Evolutionary conservation across 2,329 filamentous ascomycete species (phyloP).

Genomic region (Stachybotrys elegans): DNA sequence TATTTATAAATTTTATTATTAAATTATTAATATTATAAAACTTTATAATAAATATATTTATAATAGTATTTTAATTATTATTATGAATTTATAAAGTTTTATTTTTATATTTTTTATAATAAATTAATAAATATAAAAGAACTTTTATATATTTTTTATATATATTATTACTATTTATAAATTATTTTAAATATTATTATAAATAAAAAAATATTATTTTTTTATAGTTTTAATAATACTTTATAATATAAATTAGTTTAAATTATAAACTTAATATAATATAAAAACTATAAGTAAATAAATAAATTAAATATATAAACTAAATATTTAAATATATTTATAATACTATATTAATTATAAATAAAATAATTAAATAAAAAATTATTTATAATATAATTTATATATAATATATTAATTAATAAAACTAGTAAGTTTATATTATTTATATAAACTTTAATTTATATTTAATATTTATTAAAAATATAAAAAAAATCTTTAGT

Average conservation of each 20-base stretch:
- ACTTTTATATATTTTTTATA: not conserved
- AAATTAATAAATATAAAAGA: not conserved
- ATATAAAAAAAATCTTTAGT: not conserved
- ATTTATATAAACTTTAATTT: not conserved
- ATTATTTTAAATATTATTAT: too few species aligned
- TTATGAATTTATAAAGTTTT: too few species aligned
- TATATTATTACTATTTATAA: not conserved
- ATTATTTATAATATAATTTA: not conserved
- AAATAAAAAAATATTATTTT: too few species aligned
- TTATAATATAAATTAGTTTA: not conserved
- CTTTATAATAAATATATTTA: too few species aligned
- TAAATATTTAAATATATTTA: conserved; percentile 2
- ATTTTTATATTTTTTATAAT: too few species aligned
- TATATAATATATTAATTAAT: conserved; percentile 2
- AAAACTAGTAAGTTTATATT: not conserved
- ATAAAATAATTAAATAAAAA: not conserved
- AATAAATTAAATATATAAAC: not conserved
- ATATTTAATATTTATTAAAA: conserved; percentile 2
- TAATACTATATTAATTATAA: conserved; percentile 1
- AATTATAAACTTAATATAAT: conserved; percentile 2
- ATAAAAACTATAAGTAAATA: conserved; percentile 3
- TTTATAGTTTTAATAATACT: not conserved
- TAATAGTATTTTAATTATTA: too few species aligned
- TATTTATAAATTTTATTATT: too few species aligned
- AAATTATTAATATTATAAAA: too few species aligned